A percentile compares a stretch with the other conserved stretches of the same genome.
These are phyloP conservation scores for Candida broadrunensis DNA, from an alignment of 805 yeast genomes.

Conservation along the genomic window DNA sequence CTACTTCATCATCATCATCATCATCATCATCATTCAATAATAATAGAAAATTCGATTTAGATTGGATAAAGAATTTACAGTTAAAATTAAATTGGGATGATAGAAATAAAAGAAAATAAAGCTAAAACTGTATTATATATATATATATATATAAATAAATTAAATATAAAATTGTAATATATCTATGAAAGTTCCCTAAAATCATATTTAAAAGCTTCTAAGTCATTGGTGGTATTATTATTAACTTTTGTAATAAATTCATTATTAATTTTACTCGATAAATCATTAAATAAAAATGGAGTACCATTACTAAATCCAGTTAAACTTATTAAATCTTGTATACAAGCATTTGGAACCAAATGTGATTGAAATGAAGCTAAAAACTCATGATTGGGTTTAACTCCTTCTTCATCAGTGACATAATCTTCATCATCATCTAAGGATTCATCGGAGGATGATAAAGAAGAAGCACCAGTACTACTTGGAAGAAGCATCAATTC, in stretches of 20 bases:
- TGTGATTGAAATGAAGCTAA: background rate
- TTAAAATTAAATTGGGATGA: background rate
- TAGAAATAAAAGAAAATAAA: background rate
- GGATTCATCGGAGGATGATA: background rate
- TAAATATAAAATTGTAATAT: background rate
- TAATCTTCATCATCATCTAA: background rate
- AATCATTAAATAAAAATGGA: background rate
- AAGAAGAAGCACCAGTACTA: no score
- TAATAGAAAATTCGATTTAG: background rate
- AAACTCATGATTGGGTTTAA: background rate
- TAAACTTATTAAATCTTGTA: background rate
- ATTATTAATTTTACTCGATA: background rate
- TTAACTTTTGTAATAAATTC: background rate
- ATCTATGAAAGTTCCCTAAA: background rate
- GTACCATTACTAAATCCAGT: background rate
- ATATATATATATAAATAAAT: background rate
- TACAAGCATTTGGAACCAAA: background rate
- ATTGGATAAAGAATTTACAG: background rate
- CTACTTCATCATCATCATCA: background rate
- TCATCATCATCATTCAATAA: no score
- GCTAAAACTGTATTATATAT: background rate
- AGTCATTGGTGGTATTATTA: background rate
- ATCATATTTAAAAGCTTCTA: background rate
- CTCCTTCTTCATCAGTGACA: background rate
- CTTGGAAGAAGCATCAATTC: no score